These are phyloP conservation scores for Globisporangium splendens DNA, from an alignment of 352 stramenopile species.

Conservation along the genomic window DNA sequence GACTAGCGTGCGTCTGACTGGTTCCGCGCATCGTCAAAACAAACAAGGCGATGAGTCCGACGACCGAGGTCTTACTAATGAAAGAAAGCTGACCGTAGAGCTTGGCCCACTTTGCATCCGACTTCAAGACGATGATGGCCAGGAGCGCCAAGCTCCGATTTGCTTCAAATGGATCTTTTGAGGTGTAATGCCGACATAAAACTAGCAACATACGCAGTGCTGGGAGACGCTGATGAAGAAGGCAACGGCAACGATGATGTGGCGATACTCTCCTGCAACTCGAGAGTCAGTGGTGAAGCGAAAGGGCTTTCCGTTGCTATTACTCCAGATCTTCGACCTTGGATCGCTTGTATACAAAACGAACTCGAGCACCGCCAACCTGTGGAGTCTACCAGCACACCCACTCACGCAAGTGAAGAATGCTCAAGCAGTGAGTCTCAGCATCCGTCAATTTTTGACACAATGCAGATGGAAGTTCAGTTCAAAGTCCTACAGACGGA, in stretches of 20 bases:
- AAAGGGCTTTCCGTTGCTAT: constrained; percentile 4
- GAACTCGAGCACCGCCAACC: neutral
- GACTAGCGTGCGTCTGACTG: constrained; percentile 2
- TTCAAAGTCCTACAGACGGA: constrained; percentile 54
- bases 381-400: neutral
- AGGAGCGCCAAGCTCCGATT: neutral
- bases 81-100: constrained; percentile 8
- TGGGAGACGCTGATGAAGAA: neutral
- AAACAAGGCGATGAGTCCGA: neutral
- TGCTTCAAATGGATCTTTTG: constrained; percentile 5
- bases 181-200: constrained; percentile 16
- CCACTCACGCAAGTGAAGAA: neutral
- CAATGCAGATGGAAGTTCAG: constrained; percentile 49
- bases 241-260: neutral
- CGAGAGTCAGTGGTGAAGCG: constrained; percentile 10
- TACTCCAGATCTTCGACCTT: constrained; percentile 11
- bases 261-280: neutral
- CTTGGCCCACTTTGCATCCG: constrained; percentile 1
- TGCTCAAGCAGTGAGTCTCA: neutral
- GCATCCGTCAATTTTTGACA: constrained; percentile 6
- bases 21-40: constrained; percentile 6
- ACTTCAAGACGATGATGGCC: neutral
- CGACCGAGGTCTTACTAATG: neutral
- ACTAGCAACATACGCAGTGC: neutral
- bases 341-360: constrained; percentile 14